A percentile compares a stretch with the other conserved stretches of the same genome.
Evolutionary conservation across 2,329 filamentous ascomycete genomes (phyloP).

Genomic region (Colletotrichum caudatum): DNA sequence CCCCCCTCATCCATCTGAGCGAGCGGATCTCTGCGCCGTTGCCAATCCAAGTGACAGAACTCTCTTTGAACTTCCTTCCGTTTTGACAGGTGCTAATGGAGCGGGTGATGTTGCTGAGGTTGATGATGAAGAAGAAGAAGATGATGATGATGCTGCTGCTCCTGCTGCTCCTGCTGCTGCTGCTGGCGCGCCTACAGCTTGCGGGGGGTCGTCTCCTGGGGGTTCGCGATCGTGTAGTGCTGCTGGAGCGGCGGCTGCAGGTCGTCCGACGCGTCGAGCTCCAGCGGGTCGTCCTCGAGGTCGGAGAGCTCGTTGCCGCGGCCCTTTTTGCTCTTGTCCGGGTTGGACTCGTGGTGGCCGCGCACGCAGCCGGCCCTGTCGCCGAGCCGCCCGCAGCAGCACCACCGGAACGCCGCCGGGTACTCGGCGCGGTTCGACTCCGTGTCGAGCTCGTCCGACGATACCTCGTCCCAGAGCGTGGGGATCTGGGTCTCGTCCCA

Average conservation of each 20-base stretch:
- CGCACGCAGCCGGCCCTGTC: constrained; percentile 33
- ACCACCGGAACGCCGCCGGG: constrained; percentile 42
- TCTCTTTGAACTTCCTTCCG: not conserved
- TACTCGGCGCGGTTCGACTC: constrained; percentile 35
- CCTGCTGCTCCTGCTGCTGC: not conserved
- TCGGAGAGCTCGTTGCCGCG: constrained; percentile 37
- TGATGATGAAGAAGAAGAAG: not conserved
- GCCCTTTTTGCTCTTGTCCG: constrained; percentile 39
- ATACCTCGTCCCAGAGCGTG: constrained; percentile 35
- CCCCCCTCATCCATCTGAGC: not conserved
- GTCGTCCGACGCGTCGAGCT: constrained; percentile 27
- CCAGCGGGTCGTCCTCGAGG: constrained; percentile 33
- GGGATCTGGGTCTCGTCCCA: constrained; percentile 38
- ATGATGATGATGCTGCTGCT: not conserved
- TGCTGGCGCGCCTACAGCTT: not conserved
- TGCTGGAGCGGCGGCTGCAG: constrained; percentile 17
- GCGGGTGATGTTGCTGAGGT: not conserved
- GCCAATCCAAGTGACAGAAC: not conserved
- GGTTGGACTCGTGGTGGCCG: constrained; percentile 40
- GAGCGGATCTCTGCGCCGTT: not conserved
- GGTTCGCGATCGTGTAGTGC: constrained; percentile 12
- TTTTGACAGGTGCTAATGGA: not conserved
- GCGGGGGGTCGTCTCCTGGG: not conserved
- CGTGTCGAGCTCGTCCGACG: constrained; percentile 38
- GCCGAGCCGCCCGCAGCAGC: constrained; percentile 36